These are phyloP conservation scores for Septoria linicola DNA, from an alignment of 2,329 filamentous ascomycete species.

Conservation along the genomic window DNA sequence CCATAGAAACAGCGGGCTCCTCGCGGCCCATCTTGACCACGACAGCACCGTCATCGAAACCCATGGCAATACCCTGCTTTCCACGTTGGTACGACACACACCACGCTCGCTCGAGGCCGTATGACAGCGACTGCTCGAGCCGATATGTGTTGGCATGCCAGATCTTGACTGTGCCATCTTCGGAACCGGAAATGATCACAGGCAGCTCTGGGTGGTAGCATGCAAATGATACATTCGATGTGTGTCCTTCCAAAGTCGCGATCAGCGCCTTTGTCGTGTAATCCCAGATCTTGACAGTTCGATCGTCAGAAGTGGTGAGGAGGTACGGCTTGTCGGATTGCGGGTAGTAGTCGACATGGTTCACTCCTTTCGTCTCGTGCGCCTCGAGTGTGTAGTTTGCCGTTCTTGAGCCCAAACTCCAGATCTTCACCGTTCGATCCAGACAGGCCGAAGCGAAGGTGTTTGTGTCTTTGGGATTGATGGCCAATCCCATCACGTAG, in stretches of 20 bases:
- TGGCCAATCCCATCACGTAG: constrained; percentile 94
- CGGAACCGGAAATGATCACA: constrained; percentile 95
- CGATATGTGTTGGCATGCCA: constrained; percentile 99
- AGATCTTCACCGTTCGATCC: constrained; percentile 96
- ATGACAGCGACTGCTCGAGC: constrained; percentile 92
- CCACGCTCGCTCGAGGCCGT: constrained; percentile 94
- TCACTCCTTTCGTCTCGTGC: constrained; percentile 95
- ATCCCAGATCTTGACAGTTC: constrained; percentile 97
- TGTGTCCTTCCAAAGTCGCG: constrained; percentile 93
- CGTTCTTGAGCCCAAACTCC: constrained; percentile 89
- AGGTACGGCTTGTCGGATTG: constrained; percentile 76
- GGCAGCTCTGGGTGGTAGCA: constrained; percentile 97
- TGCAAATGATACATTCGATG: constrained; percentile 96
- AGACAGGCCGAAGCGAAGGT: constrained; percentile 73
- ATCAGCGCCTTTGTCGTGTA: constrained; percentile 98
- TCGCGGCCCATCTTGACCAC: constrained; percentile 97
- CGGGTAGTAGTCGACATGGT: constrained; percentile 87
- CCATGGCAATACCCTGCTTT: constrained; percentile 89
- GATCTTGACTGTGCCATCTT: constrained; percentile 95
- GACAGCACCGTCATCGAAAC: constrained; percentile 96
- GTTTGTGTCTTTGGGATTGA: constrained; percentile 91
- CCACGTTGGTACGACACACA: constrained; percentile 95
- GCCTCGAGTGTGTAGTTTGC: constrained; percentile 97
- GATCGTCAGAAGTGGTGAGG: constrained; percentile 92
- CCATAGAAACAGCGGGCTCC: constrained; percentile 97